Percentiles rank a stretch among this genome's conserved stretches.
Conservation (phyloP, 768 basidiomycete genomes). For the Austroboletus eburneus region DNA sequence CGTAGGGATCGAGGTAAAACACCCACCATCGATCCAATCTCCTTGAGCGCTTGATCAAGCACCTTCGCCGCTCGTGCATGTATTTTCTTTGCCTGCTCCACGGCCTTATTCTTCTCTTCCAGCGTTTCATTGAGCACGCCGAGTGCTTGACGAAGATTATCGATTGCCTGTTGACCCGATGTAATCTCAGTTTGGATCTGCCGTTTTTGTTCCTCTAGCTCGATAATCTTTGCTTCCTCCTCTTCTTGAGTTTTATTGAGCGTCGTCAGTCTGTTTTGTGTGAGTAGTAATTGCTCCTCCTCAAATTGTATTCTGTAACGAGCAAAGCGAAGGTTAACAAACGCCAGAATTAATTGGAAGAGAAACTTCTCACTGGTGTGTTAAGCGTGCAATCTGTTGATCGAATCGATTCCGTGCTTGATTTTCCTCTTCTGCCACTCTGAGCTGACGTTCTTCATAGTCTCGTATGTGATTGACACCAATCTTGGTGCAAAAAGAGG, state of each 20-base stretch:
- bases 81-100: conserved; percentile 73
- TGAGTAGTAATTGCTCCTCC: conserved; percentile 62
- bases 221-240: conserved; percentile 52
- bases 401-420: conserved; percentile 80
- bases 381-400: conserved; percentile 80
- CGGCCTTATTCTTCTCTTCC: conserved; percentile 67
- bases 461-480: conserved; percentile 80
- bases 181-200: conserved; percentile 57
- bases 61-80: conserved; percentile 66
- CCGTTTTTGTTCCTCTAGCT: conserved; percentile 51
- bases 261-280: conserved; percentile 56
- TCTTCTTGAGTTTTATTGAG: conserved; percentile 49
- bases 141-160: conserved; percentile 57
- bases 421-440: conserved; percentile 83
- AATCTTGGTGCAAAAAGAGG: conserved; percentile 73
- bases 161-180: conserved; percentile 51
- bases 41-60: conserved; percentile 86
- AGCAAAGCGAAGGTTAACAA: conserved; percentile 4
- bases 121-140: conserved; percentile 55
- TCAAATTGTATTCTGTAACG: conserved; percentile 71
- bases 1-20: conserved; percentile 22
- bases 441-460: conserved; percentile 89
- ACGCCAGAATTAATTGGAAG: not conserved
- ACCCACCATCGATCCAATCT: conserved; percentile 74
- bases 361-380: conserved; percentile 75